Percentiles rank a stretch among this genome's conserved stretches.
These are phyloP conservation scores for Micromonas pusilla DNA, from an alignment of 139 green algal species.

Conservation along the genomic window DNA sequence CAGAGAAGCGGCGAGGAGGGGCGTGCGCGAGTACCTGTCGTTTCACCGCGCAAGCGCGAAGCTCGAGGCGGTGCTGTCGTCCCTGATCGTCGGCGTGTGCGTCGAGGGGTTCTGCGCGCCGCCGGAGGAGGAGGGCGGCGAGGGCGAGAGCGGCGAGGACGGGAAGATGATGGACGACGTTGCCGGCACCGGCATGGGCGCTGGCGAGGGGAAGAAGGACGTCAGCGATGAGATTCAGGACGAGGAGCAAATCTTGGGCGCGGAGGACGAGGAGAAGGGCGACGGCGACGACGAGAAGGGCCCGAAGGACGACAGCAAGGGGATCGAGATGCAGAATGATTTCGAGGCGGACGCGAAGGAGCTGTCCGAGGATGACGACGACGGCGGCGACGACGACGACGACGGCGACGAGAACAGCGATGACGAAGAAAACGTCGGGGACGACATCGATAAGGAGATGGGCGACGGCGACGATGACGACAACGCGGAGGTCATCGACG, in stretches of 20 bases:
- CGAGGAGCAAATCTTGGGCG: conserved; percentile 91
- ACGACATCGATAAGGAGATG: conserved; percentile 41
- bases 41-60: conserved; percentile 47
- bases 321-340: conserved; percentile 95
- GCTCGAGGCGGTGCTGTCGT: conserved; percentile 68
- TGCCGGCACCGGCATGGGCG: conserved; percentile 78
- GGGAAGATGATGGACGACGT: conserved; percentile 46
- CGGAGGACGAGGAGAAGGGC: conserved; percentile 39
- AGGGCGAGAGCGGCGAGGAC: conserved; percentile 40
- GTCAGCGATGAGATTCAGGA: conserved; percentile 89
- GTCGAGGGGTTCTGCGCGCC: conserved; percentile 80
- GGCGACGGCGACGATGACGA: conserved; percentile 49
- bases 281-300: conserved; percentile 27
- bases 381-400: conserved; percentile 54
- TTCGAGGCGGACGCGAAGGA: conserved; percentile 86
- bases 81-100: conserved; percentile 67
- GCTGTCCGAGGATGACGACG: conserved; percentile 50
- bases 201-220: conserved; percentile 77
- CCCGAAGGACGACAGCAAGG: conserved; percentile 38
- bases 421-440: conserved; percentile 35
- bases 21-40: conserved; percentile 7
- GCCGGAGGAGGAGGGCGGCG: conserved; percentile 46
- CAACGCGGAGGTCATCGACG: conserved; percentile 30
- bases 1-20: not conserved
- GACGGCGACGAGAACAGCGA: conserved; percentile 60